Conservation (phyloP, 192 early-diverging fungal species). For the Coemansia sp. region DNA sequence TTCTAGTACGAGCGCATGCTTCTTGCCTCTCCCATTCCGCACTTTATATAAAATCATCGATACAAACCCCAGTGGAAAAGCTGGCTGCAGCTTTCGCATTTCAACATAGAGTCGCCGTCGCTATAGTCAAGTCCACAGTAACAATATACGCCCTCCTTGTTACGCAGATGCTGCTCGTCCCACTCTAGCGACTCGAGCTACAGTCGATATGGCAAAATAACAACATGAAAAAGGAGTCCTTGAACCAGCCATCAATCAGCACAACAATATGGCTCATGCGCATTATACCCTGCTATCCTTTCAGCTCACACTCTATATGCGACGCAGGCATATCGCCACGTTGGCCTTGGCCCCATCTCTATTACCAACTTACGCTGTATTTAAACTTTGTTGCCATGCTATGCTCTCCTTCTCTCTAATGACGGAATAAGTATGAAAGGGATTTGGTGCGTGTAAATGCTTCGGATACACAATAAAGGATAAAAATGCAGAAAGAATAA, state of each 20-base stretch:
- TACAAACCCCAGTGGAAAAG: conserved; percentile 71
- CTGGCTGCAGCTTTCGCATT: conserved; percentile 64
- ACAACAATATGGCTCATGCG: not conserved
- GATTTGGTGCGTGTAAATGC: not conserved
- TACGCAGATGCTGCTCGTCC: conserved; percentile 55
- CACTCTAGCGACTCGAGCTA: conserved; percentile 54
- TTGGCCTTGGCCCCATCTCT: not conserved
- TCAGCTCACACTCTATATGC: not conserved
- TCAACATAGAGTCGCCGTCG: conserved; percentile 62
- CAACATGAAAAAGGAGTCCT: too few species aligned
- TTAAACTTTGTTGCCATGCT: conserved; percentile 45
- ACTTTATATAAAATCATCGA: not conserved
- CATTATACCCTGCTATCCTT: not conserved
- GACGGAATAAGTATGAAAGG: too few species aligned
- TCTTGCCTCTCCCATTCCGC: not conserved
- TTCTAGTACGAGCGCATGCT: too few species aligned
- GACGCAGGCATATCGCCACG: not conserved
- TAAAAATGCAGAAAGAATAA: not conserved
- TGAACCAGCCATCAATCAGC: not conserved
- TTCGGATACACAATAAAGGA: not conserved
- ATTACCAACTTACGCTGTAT: conserved; percentile 46
- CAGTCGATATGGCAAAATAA: not conserved
- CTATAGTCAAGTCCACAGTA: conserved; percentile 71
- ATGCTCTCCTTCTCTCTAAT: not conserved
- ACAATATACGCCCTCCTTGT: conserved; percentile 71